Base-by-base conservation (phyloP, 2,329 filamentous ascomycete genomes). In the Coniosporium tulheliwenetii region DNA sequence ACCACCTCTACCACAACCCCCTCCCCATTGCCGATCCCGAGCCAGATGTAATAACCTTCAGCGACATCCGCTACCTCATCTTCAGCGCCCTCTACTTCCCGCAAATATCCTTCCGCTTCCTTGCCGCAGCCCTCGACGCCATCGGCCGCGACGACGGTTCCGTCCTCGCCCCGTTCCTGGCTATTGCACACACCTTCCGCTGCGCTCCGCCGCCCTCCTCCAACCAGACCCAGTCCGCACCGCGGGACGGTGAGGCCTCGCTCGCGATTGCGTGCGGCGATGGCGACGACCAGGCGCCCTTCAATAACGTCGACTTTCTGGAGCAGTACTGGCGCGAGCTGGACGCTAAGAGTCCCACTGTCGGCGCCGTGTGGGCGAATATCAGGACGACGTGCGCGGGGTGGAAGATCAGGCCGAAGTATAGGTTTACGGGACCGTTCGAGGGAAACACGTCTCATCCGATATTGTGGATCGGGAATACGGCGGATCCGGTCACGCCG, bases 241-340 rank as follows among this genome's bases (percentile, higher is more conserved):
- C 32, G 32, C 12, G 5, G 16, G 47, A 37, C 33, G 32, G 30
- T 5, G 52, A 51, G 7, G 47, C 53, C 14, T 45, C 40, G 5
- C 49, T 50, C 34, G 55, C 56, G 3, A 56, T 65, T 33, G 47
- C 63, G 9, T 66, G 63, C 47, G 50, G 55, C n/a, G 63, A 66
- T 37, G 58, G 60, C 30, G 44, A 58, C 12, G 50, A 56, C n/a
- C 54, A 57, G 36, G 45, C 47, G 5, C 40, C 45, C 39, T 37
- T 49, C 30, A 48, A 47, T 3, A 50, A 33, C 19, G 19, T 26
- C 19, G 32, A 34, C 3, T 34, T 34, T 8, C 14, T 34, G 32
- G 32, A 34, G 12, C 12, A 34, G 14, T 14, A 34, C 32, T n/a
- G 32, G 14, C 32, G 57, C 10, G 42, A 52, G 5, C 48, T 65